phyloP scores from a whole-genome alignment of 257 asterid genomes.

The Petunia secreta region DNA sequence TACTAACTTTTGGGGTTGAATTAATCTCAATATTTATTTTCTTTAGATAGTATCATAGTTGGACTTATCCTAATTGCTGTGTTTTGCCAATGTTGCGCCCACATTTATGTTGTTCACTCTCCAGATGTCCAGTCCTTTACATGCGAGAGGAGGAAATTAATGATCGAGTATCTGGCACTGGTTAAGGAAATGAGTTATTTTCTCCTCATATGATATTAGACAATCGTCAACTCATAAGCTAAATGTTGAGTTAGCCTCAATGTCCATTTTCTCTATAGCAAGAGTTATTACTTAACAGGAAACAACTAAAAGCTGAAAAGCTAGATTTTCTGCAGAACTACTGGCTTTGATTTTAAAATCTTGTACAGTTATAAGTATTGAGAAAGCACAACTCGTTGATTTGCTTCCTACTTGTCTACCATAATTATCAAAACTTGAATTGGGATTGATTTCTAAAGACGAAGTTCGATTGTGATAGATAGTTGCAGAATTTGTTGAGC shows the following conservation, averaged over 20 bases:
- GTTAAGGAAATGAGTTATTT: neutral
- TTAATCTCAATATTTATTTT: neutral
- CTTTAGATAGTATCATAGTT: neutral
- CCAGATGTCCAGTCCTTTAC: neutral
- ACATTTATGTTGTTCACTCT: neutral
- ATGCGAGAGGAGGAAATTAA: neutral
- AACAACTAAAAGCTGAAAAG: neutral
- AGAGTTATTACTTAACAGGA: neutral
- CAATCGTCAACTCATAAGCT: neutral
- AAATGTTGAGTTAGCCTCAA: neutral
- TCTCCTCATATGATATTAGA: slow-evolving; percentile 9
- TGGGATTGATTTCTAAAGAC: neutral
- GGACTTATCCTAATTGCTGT: neutral
- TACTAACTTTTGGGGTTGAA: neutral
- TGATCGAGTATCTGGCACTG: neutral
- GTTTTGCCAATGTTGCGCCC: neutral
- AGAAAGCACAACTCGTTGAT: neutral
- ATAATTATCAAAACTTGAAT: neutral
- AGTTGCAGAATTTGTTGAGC: slow-evolving; percentile 8
- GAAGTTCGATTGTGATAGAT: neutral
- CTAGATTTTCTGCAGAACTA: neutral
- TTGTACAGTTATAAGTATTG: neutral
- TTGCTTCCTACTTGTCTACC: neutral
- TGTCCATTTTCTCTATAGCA: neutral
- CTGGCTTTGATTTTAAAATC: neutral